Evolutionary conservation across 441 rosid species (phyloP).

Genomic region (Populus trichocarpa): DNA sequence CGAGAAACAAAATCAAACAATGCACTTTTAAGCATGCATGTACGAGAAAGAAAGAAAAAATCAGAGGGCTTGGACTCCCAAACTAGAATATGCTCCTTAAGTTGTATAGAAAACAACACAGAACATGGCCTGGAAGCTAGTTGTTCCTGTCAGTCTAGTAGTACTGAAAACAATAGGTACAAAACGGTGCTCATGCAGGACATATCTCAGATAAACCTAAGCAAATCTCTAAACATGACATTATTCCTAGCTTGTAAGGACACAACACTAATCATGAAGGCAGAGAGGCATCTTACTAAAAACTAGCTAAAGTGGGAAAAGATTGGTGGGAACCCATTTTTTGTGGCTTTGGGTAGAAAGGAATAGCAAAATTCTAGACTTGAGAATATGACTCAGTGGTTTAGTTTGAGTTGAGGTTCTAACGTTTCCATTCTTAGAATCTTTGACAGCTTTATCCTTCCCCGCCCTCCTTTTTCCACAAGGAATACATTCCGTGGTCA

Average conservation of each 20-base stretch:
- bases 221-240: slow-evolving; percentile 36
- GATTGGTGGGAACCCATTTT: slow-evolving; percentile 57
- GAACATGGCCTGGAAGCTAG: slow-evolving; percentile 5
- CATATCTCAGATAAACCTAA: slow-evolving; percentile 17
- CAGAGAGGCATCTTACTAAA: slow-evolving; percentile 34
- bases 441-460: slow-evolving; percentile 17
- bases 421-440: slow-evolving; percentile 47
- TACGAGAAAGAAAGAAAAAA: too few species aligned
- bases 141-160: neutral
- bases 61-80: too few species aligned
- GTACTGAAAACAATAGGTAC: neutral
- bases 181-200: slow-evolving; percentile 12
- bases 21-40: too few species aligned
- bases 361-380: slow-evolving; percentile 68
- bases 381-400: slow-evolving; percentile 67
- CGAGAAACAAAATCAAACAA: too few species aligned
- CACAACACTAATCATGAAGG: slow-evolving; percentile 25
- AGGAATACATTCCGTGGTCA: slow-evolving; percentile 88
- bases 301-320: slow-evolving; percentile 26
- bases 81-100: neutral
- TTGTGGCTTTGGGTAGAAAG: slow-evolving; percentile 59
- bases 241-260: slow-evolving; percentile 28
- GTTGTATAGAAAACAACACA: neutral
- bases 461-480: slow-evolving; percentile 24
- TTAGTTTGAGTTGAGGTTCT: slow-evolving; percentile 68